Evolutionary conservation across 2,329 filamentous ascomycete genomes (phyloP).

Genomic region (Aspergillus flavus): DNA sequence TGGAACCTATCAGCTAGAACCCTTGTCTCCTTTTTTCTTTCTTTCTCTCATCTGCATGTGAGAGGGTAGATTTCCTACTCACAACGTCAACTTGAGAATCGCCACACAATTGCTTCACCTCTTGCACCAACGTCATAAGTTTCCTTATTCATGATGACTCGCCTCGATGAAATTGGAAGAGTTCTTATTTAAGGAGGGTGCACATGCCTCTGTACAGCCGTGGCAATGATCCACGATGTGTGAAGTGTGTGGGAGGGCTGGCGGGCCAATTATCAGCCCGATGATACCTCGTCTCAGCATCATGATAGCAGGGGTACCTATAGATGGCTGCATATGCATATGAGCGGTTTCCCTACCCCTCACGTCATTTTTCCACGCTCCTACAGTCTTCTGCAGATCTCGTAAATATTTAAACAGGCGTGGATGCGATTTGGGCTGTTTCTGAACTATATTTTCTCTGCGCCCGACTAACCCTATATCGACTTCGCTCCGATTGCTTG

Average conservation of each 20-base stretch:
- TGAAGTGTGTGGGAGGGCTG: not conserved
- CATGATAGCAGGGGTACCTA: not conserved
- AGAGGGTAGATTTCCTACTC: not conserved
- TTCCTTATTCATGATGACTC: not conserved
- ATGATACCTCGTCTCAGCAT: not conserved
- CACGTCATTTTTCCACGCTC: not conserved
- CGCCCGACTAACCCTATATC: not conserved
- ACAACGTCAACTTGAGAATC: not conserved
- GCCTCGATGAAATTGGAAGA: not conserved
- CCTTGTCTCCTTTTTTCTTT: too few species aligned
- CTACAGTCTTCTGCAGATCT: not conserved
- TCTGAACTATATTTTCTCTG: not conserved
- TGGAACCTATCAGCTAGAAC: too few species aligned
- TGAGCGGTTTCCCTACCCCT: not conserved
- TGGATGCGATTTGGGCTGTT: not conserved
- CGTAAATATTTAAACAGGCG: not conserved
- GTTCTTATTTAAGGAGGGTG: not conserved
- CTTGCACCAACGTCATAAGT: not conserved
- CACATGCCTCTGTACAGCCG: not conserved
- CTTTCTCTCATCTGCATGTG: not conserved
- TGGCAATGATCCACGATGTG: not conserved
- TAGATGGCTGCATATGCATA: not conserved
- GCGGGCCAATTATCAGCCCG: not conserved
- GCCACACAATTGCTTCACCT: not conserved
- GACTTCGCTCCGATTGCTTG: not conserved